Conservation (phyloP, 2,329 filamentous ascomycete species). For the Aphanoascus verrucosus region DNA sequence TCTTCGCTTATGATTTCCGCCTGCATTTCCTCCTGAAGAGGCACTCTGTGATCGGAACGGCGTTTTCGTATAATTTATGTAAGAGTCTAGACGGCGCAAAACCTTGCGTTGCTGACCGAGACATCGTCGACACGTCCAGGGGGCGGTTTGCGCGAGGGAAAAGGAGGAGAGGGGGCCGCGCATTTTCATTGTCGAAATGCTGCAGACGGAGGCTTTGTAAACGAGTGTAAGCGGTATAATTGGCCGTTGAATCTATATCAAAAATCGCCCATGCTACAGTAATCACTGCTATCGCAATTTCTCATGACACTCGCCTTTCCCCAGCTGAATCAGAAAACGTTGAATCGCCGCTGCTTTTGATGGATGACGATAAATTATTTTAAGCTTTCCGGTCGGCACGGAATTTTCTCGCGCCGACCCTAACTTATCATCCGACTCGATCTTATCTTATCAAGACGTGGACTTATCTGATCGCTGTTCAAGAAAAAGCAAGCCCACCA, state of each 20-base stretch:
- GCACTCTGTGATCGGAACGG: background rate
- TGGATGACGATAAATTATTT: constrained; percentile 9
- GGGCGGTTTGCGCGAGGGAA: background rate
- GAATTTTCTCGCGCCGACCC: constrained; percentile 5
- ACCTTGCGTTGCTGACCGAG: constrained; percentile 11
- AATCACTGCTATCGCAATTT: background rate
- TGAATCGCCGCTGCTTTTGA: background rate
- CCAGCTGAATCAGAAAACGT: background rate
- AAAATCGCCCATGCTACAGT: background rate
- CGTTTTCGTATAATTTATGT: background rate
- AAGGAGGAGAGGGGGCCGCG: constrained; percentile 1
- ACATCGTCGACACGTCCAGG: constrained; percentile 21
- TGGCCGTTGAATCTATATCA: background rate
- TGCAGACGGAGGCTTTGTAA: background rate
- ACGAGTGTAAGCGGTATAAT: background rate
- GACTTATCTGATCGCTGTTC: background rate
- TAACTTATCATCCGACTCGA: too few relatives aligned
- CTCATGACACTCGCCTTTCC: background rate
- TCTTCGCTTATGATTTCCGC: background rate
- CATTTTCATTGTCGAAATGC: constrained; percentile 8
- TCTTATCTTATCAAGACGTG: constrained; percentile 2
- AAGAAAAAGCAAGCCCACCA: background rate
- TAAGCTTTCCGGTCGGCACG: constrained; percentile 4
- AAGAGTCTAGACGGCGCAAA: background rate
- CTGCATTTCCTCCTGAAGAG: background rate